Evolutionary conservation across 805 yeast genomes (phyloP), one percentile per base, ranked within the genome.

Genomic region (Wickerhamiella azyma): DNA sequence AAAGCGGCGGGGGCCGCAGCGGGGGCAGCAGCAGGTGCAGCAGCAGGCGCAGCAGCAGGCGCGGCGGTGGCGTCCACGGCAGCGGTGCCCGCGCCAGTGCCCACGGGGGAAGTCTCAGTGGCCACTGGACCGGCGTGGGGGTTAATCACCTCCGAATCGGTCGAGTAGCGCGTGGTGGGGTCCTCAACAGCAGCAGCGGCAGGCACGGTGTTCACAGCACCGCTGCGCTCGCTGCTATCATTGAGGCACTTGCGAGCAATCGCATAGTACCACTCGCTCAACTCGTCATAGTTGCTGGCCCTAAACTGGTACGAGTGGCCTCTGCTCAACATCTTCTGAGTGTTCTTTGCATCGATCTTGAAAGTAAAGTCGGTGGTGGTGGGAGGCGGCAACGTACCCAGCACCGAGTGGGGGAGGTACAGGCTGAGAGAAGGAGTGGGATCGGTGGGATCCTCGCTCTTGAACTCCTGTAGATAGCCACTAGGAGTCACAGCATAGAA

Each of bases 401-500:
- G 46, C 16, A 59, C 50, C 41, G 69, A 60, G 21, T 70, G 75
- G 10, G 77, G 77, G 26, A 72, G 56, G 49, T 68, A 70, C 7
- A 73, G 51, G 16, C 68, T 64, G 41, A 68, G 53, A 19, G 66
- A 65, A 11, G 76, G 76, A 17, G 61, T 62, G 14, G 71, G 60
- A 49, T 70, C 75, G 38, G 59, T 52, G 40, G 58, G 60, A 21
- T 72, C 68, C 47, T 67, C 63, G 11, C 72, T 62, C 48, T 68
- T 68, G 58, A 69, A 73, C 51, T 70, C 73, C 47, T 67, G 67
- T 21, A 73, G 53, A 52, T 62, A 69, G 32, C 66, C 60, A 1
- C 74, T 52, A 33, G 65, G 67, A 6, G 77, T 67, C 37, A 73
- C 60, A 30, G 69, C 77, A 55, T 65, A 73, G 49, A 64, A 67